Evolutionary conservation across 116 monocot species (phyloP).

Genomic region (Thalassia testudinum): DNA sequence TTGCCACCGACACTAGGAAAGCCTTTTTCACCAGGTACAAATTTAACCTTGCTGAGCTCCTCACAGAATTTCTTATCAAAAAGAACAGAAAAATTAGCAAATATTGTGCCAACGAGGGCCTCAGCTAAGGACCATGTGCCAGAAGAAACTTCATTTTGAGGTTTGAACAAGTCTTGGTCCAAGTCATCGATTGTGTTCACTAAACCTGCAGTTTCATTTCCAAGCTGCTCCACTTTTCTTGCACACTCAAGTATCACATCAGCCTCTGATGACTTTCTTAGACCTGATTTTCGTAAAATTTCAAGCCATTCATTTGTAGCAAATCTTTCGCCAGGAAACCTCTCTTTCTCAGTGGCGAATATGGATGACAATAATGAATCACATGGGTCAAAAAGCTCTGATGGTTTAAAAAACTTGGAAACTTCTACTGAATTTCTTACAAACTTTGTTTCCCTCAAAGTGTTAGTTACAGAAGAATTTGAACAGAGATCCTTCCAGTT

Average conservation of each 20-base stretch:
- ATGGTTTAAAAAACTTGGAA: conserved; percentile 58
- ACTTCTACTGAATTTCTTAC: conserved; percentile 58
- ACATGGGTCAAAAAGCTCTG: conserved; percentile 78
- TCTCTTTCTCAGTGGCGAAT: conserved; percentile 54
- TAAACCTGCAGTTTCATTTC: conserved; percentile 26
- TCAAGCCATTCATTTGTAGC: conserved; percentile 65
- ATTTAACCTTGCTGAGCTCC: conserved; percentile 53
- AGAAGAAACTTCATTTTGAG: conserved; percentile 39
- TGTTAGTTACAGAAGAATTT: conserved; percentile 34
- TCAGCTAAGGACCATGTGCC: conserved; percentile 65
- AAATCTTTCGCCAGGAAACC: conserved; percentile 86
- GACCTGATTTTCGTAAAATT: conserved; percentile 70
- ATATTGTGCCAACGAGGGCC: conserved; percentile 61
- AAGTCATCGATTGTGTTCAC: conserved; percentile 28
- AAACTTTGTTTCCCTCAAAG: conserved; percentile 72
- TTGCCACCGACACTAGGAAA: conserved; percentile 88
- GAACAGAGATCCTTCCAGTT: conserved; percentile 82
- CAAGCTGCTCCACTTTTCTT: conserved; percentile 65
- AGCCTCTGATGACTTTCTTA: conserved; percentile 58
- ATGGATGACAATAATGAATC: conserved; percentile 76
- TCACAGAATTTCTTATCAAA: conserved; percentile 82
- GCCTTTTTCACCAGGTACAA: conserved; percentile 93
- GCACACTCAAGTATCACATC: conserved; percentile 85
- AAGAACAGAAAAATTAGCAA: conserved; percentile 69
- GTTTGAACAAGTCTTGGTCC: conserved; percentile 33